These are phyloP conservation scores for Saccharum spontaneum DNA, from an alignment of 176 grass and related monocot genomes.

Conservation along the genomic window DNA sequence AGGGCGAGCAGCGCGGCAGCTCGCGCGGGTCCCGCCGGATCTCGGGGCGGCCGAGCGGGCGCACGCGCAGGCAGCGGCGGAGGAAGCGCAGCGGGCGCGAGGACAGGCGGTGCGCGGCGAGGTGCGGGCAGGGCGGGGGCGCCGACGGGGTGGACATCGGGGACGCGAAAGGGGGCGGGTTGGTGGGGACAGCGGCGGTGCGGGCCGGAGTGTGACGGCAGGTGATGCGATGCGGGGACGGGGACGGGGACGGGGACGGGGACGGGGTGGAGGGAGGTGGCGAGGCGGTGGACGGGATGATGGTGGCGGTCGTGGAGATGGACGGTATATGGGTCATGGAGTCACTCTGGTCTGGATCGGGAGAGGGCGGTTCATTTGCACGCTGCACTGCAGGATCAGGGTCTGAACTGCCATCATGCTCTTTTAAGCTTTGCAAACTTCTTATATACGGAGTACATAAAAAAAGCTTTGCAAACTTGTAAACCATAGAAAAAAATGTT, in stretches of 20 bases:
- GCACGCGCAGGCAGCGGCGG: constrained; percentile 71
- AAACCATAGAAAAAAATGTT: too few species aligned
- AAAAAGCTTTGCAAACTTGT: too few species aligned
- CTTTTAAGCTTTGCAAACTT: too few species aligned
- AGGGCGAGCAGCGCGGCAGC: constrained; percentile 60
- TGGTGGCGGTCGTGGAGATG: constrained; percentile 16
- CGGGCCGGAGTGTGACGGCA: neutral
- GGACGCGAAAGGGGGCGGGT: neutral
- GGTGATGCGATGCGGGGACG: neutral
- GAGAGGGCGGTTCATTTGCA: too few species aligned
- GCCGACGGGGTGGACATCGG: constrained; percentile 44
- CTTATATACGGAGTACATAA: too few species aligned
- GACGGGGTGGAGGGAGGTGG: neutral
- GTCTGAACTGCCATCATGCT: too few species aligned
- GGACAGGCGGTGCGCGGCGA: constrained; percentile 59
- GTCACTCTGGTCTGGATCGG: too few species aligned
- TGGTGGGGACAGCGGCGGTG: neutral
- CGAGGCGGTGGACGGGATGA: constrained; percentile 2
- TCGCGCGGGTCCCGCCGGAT: constrained; percentile 67
- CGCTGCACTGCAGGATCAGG: too few species aligned
- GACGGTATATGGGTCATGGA: constrained; percentile 12
- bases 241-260: neutral
- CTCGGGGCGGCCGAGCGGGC: constrained; percentile 72
- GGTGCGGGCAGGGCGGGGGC: constrained; percentile 74
- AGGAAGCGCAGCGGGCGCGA: constrained; percentile 69